Evolutionary conservation across 2,329 filamentous ascomycete genomes (phyloP).

Genomic region (Coniochaeta sp.): DNA sequence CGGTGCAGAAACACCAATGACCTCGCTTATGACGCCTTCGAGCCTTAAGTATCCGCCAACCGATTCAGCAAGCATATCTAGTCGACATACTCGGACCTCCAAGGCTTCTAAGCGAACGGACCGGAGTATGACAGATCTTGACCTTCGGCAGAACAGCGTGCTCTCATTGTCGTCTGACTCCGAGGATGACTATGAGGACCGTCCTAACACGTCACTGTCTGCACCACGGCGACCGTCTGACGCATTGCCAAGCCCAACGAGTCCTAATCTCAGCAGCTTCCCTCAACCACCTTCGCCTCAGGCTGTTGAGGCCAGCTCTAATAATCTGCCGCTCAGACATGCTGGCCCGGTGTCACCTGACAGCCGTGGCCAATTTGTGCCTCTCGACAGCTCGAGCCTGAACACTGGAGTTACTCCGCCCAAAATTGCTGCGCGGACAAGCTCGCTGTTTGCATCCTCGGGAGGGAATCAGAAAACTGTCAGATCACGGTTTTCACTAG

Average conservation of each 20-base stretch:
- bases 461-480: slow-evolving; percentile 7
- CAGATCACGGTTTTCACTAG: slow-evolving; percentile 24
- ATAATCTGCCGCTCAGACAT: background rate
- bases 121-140: slow-evolving; percentile 39
- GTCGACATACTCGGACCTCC: slow-evolving; percentile 46
- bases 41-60: slow-evolving; percentile 20
- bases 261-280: background rate
- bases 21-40: slow-evolving; percentile 18
- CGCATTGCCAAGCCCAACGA: slow-evolving; percentile 2
- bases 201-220: slow-evolving; percentile 21
- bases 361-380: background rate
- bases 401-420: slow-evolving; percentile 7
- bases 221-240: slow-evolving; percentile 4
- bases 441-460: slow-evolving; percentile 17
- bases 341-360: background rate
- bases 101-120: slow-evolving; percentile 42
- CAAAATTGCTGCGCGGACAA: slow-evolving; percentile 16
- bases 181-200: slow-evolving; percentile 30
- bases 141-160: slow-evolving; percentile 47
- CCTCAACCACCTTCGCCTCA: slow-evolving; percentile 5
- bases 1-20: slow-evolving; percentile 16
- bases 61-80: slow-evolving; percentile 45
- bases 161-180: slow-evolving; percentile 51
- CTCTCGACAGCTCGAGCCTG: background rate
- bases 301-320: slow-evolving; percentile 1